Base-by-base conservation (phyloP, 441 rosid genomes). In the Pelargonium exstipulatum region DNA sequence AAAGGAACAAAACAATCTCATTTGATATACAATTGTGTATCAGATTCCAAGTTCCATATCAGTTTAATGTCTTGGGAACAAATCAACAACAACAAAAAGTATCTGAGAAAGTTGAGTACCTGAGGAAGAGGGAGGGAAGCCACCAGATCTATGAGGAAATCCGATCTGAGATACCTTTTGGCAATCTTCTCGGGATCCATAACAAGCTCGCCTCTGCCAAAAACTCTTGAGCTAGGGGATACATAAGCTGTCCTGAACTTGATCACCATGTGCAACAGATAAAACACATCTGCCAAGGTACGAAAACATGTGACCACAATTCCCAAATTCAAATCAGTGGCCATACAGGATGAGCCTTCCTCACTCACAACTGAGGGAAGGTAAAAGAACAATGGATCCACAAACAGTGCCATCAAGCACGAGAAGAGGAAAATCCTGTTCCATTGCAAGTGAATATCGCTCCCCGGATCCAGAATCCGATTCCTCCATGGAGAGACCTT, bases 41-140 rank as follows among this genome's bases (percentile, higher is more conserved):
- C 37, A 32, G 37, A 32, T 32, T 32, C 37, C 37, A 32, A 32
- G 37, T 32, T 32, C 37, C 37, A 32, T 32, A 32, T 32, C 37
- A 2, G 37, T 32, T 4, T 32, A 32, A 32, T 32, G 6, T 32
- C 14, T 20, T 37, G 3, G 53, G 0, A 9, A 17, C 43, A 14
- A 35, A 26, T 24, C 10, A 26, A 8, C 12, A 46, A 46, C n/a
- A 46, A 46, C 13, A n/a, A 22, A 48, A 22, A 48, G 2, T 53
- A 90, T 93, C 90, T 93, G 26, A 24, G 26, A 24, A 24, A 24
- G 2, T 24, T 24, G 26, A 24, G 0, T 29, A 32, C 37, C 37
- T 32, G 98, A 46, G 99, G 97, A 70, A 94, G 95, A 53, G 99
- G 96, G 70, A 94, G 95, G 0, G 89, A 67, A 26, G 97, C 97